Conservation (phyloP, 495 filamentous ascomycete genomes). For the Lasiosphaeriaceae sp. region DNA sequence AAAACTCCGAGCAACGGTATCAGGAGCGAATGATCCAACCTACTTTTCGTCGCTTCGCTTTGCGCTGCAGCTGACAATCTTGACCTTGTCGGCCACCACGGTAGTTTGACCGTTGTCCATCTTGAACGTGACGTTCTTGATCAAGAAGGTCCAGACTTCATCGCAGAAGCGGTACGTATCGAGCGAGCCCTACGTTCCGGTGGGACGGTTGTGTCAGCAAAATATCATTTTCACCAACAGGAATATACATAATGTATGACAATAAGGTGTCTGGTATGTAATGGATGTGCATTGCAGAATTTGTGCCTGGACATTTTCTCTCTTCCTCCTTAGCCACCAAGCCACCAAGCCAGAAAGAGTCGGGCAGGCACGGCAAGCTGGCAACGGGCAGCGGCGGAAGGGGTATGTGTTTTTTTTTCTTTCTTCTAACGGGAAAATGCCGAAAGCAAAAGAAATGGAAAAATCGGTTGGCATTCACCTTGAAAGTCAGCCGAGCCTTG, state of each 20-base stretch:
- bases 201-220: too few relatives aligned
- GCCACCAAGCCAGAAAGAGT: too few relatives aligned
- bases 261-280: too few relatives aligned
- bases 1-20: too few relatives aligned
- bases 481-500: constrained; percentile 87
- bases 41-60: constrained; percentile 73
- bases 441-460: background rate
- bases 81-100: constrained; percentile 70
- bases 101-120: constrained; percentile 69
- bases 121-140: constrained; percentile 98
- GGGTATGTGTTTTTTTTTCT: background rate
- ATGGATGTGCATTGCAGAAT: too few relatives aligned
- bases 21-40: too few relatives aligned
- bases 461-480: constrained; percentile 55
- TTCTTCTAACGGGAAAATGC: background rate
- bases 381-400: too few relatives aligned
- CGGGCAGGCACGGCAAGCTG: too few relatives aligned
- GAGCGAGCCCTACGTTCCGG: constrained; percentile 76
- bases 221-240: too few relatives aligned
- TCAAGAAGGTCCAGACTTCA: constrained; percentile 99
- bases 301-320: too few relatives aligned
- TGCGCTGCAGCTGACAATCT: constrained; percentile 94
- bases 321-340: too few relatives aligned
- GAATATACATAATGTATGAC: too few relatives aligned
- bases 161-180: constrained; percentile 99